These are phyloP conservation scores for Trichoderma oligosporum DNA, from an alignment of 2,329 filamentous ascomycete species.

Conservation along the genomic window DNA sequence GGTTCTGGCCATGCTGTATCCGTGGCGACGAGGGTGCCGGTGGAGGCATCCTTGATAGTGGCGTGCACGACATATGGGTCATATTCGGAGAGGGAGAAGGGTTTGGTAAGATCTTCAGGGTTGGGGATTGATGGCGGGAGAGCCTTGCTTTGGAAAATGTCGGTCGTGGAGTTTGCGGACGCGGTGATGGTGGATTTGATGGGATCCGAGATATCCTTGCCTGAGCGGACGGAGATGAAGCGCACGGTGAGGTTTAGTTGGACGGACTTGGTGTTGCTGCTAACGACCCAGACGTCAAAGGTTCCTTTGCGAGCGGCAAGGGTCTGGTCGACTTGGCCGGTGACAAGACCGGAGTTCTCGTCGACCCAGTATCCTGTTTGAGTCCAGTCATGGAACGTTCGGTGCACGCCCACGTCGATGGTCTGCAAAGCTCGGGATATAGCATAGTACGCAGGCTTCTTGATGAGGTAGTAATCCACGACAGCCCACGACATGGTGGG, in stretches of 20 bases:
- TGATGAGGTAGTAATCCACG: constrained; percentile 59
- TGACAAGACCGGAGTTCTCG: constrained; percentile 17
- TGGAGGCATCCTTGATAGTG: constrained; percentile 34
- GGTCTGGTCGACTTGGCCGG: constrained; percentile 36
- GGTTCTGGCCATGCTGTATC: constrained; percentile 60
- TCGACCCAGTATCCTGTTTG: constrained; percentile 19
- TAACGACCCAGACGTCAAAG: constrained; percentile 45
- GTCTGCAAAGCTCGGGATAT: constrained; percentile 57
- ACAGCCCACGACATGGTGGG: constrained; percentile 63
- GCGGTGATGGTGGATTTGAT: constrained; percentile 28
- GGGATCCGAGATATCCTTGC: constrained; percentile 32
- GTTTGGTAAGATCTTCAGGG: not conserved
- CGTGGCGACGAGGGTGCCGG: constrained; percentile 39
- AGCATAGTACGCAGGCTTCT: constrained; percentile 55
- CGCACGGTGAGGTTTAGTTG: constrained; percentile 32
- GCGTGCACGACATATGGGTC: constrained; percentile 48
- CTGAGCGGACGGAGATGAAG: constrained; percentile 42
- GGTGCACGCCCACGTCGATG: constrained; percentile 55
- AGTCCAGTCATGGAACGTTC: constrained; percentile 43
- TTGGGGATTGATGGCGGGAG: constrained; percentile 17
- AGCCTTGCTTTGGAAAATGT: constrained; percentile 28
- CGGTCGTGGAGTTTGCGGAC: constrained; percentile 38
- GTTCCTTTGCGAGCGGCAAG: constrained; percentile 31
- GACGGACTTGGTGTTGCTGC: constrained; percentile 27
- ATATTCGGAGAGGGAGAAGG: constrained; percentile 36